These are phyloP conservation scores for Pythium dissotocum DNA, from an alignment of 352 stramenopile genomes.

Conservation along the genomic window DNA sequence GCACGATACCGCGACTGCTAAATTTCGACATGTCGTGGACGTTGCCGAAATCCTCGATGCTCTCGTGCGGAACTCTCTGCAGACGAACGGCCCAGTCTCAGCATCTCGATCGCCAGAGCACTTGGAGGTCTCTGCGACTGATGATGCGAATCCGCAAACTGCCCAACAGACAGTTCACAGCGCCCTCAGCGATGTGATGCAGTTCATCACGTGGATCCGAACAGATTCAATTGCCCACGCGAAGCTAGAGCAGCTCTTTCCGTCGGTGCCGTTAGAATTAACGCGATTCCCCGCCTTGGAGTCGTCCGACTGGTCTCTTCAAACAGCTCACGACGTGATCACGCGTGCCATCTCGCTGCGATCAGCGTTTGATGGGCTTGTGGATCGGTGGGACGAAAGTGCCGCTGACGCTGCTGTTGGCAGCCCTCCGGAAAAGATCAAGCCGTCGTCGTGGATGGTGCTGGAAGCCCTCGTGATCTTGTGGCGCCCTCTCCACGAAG, in stretches of 20 bases:
- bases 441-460: constrained; percentile 24
- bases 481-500: constrained; percentile 43
- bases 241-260: constrained; percentile 7
- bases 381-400: constrained; percentile 4
- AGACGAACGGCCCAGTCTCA: not conserved
- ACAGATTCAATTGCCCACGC: not conserved
- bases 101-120: not conserved
- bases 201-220: constrained; percentile 14
- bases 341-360: constrained; percentile 15
- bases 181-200: constrained; percentile 4
- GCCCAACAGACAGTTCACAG: not conserved
- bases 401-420: not conserved
- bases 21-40: constrained; percentile 25
- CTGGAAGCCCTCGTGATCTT: constrained; percentile 43
- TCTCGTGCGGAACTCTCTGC: constrained; percentile 3
- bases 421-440: not conserved
- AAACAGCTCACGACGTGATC: constrained; percentile 16
- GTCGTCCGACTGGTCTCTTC: constrained; percentile 12
- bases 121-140: not conserved
- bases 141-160: not conserved
- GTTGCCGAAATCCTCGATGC: constrained; percentile 15
- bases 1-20: not conserved
- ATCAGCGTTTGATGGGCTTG: constrained; percentile 11
- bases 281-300: not conserved
- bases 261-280: constrained; percentile 5